Percentiles rank a stretch among this genome's conserved stretches.
Conservation (phyloP, 495 filamentous ascomycete genomes). For the Aspergillus wentii region DNA sequence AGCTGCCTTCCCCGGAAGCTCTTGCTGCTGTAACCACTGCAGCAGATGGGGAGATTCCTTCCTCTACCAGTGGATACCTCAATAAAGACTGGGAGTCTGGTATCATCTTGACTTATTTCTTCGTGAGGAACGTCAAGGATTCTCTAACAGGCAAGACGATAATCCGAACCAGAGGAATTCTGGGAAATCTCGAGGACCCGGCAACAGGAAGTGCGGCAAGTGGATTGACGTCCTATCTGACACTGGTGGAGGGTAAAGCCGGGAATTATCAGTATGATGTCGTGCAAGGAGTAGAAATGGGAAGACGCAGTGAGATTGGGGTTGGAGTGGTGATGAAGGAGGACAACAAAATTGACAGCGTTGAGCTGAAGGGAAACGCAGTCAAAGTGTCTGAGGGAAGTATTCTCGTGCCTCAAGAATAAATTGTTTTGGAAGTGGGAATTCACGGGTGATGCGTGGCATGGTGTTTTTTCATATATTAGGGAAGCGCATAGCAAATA, state of each 20-base stretch:
- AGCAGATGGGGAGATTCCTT: conserved; percentile 16
- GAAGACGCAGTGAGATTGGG: conserved; percentile 56
- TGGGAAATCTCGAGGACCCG: conserved; percentile 57
- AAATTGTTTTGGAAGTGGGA: not conserved
- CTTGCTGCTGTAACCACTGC: conserved; percentile 24
- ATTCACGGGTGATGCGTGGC: not conserved
- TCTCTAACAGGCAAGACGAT: conserved; percentile 20
- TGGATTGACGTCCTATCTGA: conserved; percentile 54
- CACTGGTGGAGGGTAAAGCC: conserved; percentile 32
- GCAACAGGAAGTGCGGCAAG: conserved; percentile 66
- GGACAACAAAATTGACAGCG: conserved; percentile 35
- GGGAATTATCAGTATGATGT: conserved; percentile 43
- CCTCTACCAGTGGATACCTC: conserved; percentile 21
- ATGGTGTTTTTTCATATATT: too few relatives aligned
- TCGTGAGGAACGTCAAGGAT: conserved; percentile 38
- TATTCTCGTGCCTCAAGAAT: conserved; percentile 22
- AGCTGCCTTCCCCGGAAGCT: conserved; percentile 40
- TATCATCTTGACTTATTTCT: conserved; percentile 54
- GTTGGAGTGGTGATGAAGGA: conserved; percentile 34
- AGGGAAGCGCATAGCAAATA: too few relatives aligned
- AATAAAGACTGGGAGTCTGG: conserved; percentile 57
- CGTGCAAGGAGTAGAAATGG: conserved; percentile 79
- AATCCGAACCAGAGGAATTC: conserved; percentile 45
- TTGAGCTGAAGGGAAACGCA: conserved; percentile 52
- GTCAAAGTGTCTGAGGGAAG: conserved; percentile 55